Base-by-base conservation (phyloP, 306 rosid genomes). In the Casuarina equisetifolia region DNA sequence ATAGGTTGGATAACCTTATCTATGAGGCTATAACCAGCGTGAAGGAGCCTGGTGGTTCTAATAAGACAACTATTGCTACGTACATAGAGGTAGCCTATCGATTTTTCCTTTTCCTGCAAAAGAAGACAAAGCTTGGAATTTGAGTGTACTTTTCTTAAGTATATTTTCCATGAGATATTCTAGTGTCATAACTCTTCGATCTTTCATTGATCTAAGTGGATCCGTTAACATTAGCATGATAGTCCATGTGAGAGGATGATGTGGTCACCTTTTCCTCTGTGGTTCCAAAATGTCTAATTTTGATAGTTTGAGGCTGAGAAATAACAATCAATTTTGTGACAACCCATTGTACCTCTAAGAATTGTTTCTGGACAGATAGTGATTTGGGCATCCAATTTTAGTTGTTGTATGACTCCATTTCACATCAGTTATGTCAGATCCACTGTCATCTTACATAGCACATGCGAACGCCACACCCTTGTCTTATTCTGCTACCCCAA, bases 31-130 rank as follows among this genome's bases (percentile, higher is more conserved):
- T 95, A 46, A 75, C 86, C 80, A 82, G 77, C 82, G 81, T 95
- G 85, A 89, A 85, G 84, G 99, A 95, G 85, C 85, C 82, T 44
- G 89, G 92, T 46, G 97, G 99, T 68, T 92, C 99, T 76, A 92
- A 91, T 79, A 95, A 91, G 89, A 92, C 97, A 53, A 61, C 88
- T 59, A 95, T 95, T 81, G 90, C 92, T 36, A 78, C 93, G 36
- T 95, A 91, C 82, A 95, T 95, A 15, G 97, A 89, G 98, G 98
- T 95, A 85, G 9, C 77, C 94, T 19, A 8, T 16, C 69, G 72
- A 40, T n/a, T 66, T 19, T 32, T 63, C 78, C 49, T 82, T 13
- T 38, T 73, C 74, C 48, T 38, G 59, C 43, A 69, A 11, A 12
- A 40, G 44, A 25, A 25, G 32, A 25, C 1, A 25, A 25, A 25